A percentile compares a stretch with the other conserved stretches of the same genome.
Conservation (phyloP, 805 yeast genomes). For the Candida bentonensis region DNA sequence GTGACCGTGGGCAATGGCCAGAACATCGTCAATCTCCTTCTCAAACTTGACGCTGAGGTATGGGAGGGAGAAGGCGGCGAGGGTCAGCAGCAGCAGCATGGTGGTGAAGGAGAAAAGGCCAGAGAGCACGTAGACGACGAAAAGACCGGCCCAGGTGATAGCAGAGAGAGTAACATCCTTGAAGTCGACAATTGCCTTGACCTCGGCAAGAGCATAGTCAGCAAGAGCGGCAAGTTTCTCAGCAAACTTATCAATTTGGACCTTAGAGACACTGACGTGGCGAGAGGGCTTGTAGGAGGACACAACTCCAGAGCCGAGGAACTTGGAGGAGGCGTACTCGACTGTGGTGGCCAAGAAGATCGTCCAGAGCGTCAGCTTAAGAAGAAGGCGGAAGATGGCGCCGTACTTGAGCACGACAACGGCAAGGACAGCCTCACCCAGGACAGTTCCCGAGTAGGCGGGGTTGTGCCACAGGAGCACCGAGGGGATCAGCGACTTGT, state of each 20-base stretch:
- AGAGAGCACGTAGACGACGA: conserved; percentile 54
- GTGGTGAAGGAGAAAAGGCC: conserved; percentile 64
- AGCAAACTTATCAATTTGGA: conserved; percentile 29
- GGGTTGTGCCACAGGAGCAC: conserved; percentile 70
- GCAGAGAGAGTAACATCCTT: conserved; percentile 33
- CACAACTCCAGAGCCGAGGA: conserved; percentile 69
- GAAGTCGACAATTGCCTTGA: conserved; percentile 31
- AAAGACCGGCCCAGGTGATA: conserved; percentile 56
- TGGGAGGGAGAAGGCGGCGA: conserved; percentile 63
- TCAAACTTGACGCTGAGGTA: conserved; percentile 59
- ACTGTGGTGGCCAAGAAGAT: background rate
- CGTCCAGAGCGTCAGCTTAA: conserved; percentile 17
- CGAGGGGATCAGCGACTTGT: conserved; percentile 14
- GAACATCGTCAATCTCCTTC: conserved; percentile 52
- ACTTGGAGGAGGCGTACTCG: conserved; percentile 21
- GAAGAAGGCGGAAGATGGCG: conserved; percentile 16
- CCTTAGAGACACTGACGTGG: conserved; percentile 24
- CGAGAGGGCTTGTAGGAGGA: conserved; percentile 60
- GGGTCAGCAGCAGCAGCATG: conserved; percentile 40
- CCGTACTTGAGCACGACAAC: conserved; percentile 27
- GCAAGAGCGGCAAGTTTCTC: conserved; percentile 24
- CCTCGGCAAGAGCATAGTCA: conserved; percentile 22
- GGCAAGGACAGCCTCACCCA: conserved; percentile 37
- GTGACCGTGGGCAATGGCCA: conserved; percentile 13
- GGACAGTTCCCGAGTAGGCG: conserved; percentile 54